Evolutionary conservation across 148 eudicot genomes (phyloP).

Genomic region (Dianthus caryophyllus): DNA sequence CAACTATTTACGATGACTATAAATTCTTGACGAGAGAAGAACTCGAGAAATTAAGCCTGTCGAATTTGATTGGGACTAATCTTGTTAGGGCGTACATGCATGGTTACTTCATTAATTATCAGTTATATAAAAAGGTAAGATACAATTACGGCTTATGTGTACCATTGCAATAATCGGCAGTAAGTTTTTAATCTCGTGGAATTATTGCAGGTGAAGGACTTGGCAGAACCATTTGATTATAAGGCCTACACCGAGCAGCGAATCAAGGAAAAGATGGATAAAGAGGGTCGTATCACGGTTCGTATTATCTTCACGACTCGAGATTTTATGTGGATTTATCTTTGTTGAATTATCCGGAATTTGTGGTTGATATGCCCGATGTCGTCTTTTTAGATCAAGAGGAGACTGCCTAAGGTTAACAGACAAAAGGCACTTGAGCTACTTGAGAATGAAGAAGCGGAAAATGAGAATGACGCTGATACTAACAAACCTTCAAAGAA

Average conservation of each 20-base stretch:
- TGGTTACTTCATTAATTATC: conserved; percentile 71
- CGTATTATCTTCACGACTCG: conserved; percentile 25
- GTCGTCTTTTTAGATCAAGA: conserved; percentile 43
- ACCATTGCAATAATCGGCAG: neutral
- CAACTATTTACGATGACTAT: conserved; percentile 86
- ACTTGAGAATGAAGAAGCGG: conserved; percentile 60
- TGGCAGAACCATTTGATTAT: conserved; percentile 70
- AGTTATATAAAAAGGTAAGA: conserved; percentile 66
- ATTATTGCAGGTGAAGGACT: conserved; percentile 60
- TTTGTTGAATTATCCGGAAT: neutral
- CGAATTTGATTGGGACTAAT: conserved; percentile 76
- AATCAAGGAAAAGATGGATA: conserved; percentile 57
- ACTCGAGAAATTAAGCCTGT: conserved; percentile 60
- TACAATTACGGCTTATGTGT: neutral
- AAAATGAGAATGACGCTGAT: conserved; percentile 39
- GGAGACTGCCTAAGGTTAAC: conserved; percentile 75
- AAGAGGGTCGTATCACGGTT: conserved; percentile 66
- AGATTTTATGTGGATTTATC: neutral
- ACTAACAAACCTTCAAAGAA: conserved; percentile 55
- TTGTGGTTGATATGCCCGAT: neutral
- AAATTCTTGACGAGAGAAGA: conserved; percentile 86
- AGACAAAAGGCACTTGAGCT: conserved; percentile 38
- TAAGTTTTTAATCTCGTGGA: neutral
- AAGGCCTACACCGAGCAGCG: conserved; percentile 58
- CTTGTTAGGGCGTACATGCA: conserved; percentile 89